Percentiles rank a stretch among this genome's conserved stretches.
phyloP scores from a whole-genome alignment of 345 rosid species.

The Sonneratia caseolaris region DNA sequence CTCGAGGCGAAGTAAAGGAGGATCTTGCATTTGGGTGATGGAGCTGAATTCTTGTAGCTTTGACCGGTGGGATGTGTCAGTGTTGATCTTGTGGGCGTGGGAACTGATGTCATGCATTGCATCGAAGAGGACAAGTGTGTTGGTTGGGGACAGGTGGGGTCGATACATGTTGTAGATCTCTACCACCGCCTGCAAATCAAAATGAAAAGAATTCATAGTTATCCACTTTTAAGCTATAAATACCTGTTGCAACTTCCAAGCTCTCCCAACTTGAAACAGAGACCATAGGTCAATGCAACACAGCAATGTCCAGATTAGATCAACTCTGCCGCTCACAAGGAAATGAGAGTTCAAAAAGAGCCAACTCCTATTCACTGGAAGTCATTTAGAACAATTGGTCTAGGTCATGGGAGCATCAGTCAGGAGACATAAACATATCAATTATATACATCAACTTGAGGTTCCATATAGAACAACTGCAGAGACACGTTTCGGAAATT shows the following conservation, averaged over 20 bases:
- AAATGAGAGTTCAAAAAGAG: background rate
- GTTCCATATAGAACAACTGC: background rate
- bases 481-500: background rate
- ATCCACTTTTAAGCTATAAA: background rate
- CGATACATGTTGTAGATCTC: slow-evolving; percentile 88
- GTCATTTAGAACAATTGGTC: background rate
- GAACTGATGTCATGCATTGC: slow-evolving; percentile 70
- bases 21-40: slow-evolving; percentile 96
- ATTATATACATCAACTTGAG: too few species aligned
- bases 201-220: background rate
- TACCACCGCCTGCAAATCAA: slow-evolving; percentile 69
- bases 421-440: background rate
- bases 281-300: background rate
- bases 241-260: background rate
- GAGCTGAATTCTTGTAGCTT: slow-evolving; percentile 76
- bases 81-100: slow-evolving; percentile 72
- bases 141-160: slow-evolving; percentile 57
- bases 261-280: background rate
- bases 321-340: background rate
- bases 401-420: background rate
- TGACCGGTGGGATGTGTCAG: slow-evolving; percentile 38
- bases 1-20: slow-evolving; percentile 89
- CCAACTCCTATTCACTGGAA: background rate
- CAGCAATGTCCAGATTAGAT: background rate
- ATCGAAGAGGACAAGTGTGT: slow-evolving; percentile 59